Evolutionary conservation across 176 grass and related monocot genomes (phyloP).

Genomic region (Phoenix dactylifera): DNA sequence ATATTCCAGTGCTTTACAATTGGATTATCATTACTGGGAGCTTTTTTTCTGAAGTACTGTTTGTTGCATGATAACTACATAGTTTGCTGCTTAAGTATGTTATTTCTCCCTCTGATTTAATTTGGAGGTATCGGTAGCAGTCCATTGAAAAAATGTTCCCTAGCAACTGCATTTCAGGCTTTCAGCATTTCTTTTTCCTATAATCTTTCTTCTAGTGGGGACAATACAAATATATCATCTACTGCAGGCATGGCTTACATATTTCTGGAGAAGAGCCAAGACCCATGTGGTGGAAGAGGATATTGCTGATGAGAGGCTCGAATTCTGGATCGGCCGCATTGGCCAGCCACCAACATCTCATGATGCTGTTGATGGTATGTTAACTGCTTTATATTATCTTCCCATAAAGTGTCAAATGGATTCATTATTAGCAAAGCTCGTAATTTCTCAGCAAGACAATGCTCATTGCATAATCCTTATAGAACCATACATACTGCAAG

Average conservation of each 20-base stretch:
- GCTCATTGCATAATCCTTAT: no score
- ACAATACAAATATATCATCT: conserved; percentile 5
- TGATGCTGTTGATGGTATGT: conserved; percentile 82
- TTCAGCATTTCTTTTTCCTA: neutral
- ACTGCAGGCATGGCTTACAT: conserved; percentile 67
- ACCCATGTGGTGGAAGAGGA: conserved; percentile 64
- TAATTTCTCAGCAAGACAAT: no score
- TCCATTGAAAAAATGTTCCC: no score
- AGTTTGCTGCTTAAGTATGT: neutral
- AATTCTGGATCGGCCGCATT: conserved; percentile 63
- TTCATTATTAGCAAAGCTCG: no score
- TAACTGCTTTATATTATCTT: neutral
- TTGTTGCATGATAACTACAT: no score
- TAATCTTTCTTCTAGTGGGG: neutral
- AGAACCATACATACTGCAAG: no score
- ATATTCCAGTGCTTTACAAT: no score
- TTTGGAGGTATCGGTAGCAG: no score
- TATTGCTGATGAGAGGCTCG: conserved; percentile 73
- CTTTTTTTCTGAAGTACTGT: no score
- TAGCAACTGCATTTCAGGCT: neutral
- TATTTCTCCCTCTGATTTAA: no score
- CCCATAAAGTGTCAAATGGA: no score
- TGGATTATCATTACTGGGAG: no score
- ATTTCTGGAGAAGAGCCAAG: conserved; percentile 92
- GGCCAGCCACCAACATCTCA: conserved; percentile 63